These are phyloP conservation scores for Trametes versicolor DNA, from an alignment of 1,284 basidiomycete species.

Conservation along the genomic window DNA sequence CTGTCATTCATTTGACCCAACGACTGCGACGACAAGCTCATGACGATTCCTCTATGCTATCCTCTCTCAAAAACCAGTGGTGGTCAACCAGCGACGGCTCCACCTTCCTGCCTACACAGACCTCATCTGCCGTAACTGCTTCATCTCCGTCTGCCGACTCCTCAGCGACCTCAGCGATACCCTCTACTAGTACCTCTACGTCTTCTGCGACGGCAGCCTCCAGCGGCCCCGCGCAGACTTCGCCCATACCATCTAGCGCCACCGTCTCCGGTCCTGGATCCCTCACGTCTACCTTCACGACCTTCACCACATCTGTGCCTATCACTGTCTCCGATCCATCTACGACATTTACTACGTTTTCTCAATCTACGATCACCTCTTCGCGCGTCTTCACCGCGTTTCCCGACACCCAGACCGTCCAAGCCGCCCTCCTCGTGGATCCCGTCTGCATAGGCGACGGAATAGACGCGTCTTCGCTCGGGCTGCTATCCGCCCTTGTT, in stretches of 20 bases:
- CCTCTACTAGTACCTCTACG: constrained; percentile 22
- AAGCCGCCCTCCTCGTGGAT: constrained; percentile 39
- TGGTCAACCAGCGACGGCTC: constrained; percentile 35
- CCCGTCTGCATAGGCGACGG: constrained; percentile 71
- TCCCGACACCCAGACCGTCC: constrained; percentile 41
- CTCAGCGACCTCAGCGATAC: constrained; percentile 30
- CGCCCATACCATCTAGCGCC: constrained; percentile 27
- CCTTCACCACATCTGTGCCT: constrained; percentile 46
- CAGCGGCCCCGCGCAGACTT: constrained; percentile 10
- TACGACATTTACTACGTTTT: constrained; percentile 56
- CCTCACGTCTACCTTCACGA: constrained; percentile 43
- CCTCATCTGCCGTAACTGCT: constrained; percentile 19
- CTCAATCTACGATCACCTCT: constrained; percentile 49
- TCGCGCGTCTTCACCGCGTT: constrained; percentile 43
- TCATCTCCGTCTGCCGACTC: constrained; percentile 26
- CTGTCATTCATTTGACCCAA: constrained; percentile 41
- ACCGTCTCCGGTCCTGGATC: constrained; percentile 26
- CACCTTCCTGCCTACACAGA: constrained; percentile 29
- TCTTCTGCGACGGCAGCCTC: constrained; percentile 13
- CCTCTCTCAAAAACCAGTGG: constrained; percentile 25
- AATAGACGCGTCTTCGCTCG: constrained; percentile 70
- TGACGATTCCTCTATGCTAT: constrained; percentile 30
- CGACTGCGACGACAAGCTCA: constrained; percentile 41
- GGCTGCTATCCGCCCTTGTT: constrained; percentile 66
- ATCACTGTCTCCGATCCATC: constrained; percentile 44